phyloP scores from a whole-genome alignment of 495 filamentous ascomycete genomes.

The Hypoxylon trugodes region DNA sequence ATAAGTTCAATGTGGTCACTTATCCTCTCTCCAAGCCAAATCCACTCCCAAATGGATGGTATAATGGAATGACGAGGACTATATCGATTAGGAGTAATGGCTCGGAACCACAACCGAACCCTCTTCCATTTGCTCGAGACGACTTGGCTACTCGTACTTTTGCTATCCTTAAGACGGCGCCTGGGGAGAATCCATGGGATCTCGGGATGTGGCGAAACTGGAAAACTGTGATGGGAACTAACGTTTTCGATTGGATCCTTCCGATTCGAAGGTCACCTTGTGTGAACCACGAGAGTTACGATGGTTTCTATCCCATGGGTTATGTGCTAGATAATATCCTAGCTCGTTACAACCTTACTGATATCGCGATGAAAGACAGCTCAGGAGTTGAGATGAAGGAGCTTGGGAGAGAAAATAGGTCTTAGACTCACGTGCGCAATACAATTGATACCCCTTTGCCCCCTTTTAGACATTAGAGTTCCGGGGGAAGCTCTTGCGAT shows the following conservation, averaged over 20 bases:
- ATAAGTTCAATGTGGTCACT: slow-evolving; percentile 49
- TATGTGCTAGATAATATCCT: slow-evolving; percentile 50
- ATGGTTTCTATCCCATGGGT: slow-evolving; percentile 60
- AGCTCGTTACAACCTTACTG: slow-evolving; percentile 47
- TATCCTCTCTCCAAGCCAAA: slow-evolving; percentile 49
- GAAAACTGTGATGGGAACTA: slow-evolving; percentile 76
- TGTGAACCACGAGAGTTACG: slow-evolving; percentile 53
- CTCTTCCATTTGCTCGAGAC: slow-evolving; percentile 45
- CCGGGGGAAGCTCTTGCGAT: neutral
- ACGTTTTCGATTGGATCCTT: slow-evolving; percentile 75
- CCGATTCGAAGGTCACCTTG: slow-evolving; percentile 75
- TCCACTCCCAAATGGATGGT: slow-evolving; percentile 18
- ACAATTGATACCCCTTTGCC: slow-evolving; percentile 35
- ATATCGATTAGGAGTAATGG: neutral
- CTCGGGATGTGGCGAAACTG: slow-evolving; percentile 73
- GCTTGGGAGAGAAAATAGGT: slow-evolving; percentile 20
- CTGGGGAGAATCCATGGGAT: slow-evolving; percentile 83
- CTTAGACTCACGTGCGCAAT: slow-evolving; percentile 14
- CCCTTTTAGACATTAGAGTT: slow-evolving; percentile 34
- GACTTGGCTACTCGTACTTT: slow-evolving; percentile 68
- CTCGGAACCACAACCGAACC: neutral
- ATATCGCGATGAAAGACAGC: slow-evolving; percentile 33
- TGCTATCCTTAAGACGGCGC: slow-evolving; percentile 74
- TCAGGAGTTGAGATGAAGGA: slow-evolving; percentile 41
- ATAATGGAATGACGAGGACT: slow-evolving; percentile 5